These are phyloP conservation scores for Dictyostelium citrinum DNA, from an alignment of 78 protist species.

Conservation along the genomic window DNA sequence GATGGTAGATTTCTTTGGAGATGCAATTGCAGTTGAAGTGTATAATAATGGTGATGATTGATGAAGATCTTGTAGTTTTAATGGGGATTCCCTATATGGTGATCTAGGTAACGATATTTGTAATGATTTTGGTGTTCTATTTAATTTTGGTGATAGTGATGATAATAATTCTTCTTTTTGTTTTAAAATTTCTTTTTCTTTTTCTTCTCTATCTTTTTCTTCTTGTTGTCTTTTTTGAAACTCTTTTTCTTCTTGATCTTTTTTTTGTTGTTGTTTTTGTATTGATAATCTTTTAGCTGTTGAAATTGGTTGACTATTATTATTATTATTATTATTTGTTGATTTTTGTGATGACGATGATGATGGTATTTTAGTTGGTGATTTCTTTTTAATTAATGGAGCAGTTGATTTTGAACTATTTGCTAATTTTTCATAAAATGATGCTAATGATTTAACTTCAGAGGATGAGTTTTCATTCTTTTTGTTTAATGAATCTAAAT, in stretches of 20 bases:
- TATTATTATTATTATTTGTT: neutral
- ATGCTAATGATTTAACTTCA: conserved; percentile 39
- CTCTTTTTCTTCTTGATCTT: neutral
- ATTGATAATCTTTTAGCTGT: conserved; percentile 11
- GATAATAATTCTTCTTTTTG: neutral
- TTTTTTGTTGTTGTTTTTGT: conserved; percentile 9
- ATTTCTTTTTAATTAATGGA: conserved; percentile 4
- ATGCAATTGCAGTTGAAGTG: neutral
- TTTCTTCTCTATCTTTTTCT: neutral
- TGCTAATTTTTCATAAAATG: conserved; percentile 44
- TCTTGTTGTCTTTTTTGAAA: neutral
- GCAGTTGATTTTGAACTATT: neutral
- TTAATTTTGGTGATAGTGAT: neutral
- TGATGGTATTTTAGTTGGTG: neutral
- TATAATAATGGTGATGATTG: neutral
- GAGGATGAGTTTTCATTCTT: neutral
- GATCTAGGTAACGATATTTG: neutral
- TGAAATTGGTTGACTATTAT: neutral
- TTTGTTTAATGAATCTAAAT: conserved; percentile 9
- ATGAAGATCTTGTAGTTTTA: neutral
- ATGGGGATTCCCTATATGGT: neutral
- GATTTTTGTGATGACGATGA: neutral
- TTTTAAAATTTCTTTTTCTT: neutral
- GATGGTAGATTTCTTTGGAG: neutral
- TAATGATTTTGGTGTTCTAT: conserved; percentile 17